A percentile compares a stretch with the other conserved stretches of the same genome.
Conservation (phyloP, 352 stramenopile species). For the Globisporangium perplexum region DNA sequence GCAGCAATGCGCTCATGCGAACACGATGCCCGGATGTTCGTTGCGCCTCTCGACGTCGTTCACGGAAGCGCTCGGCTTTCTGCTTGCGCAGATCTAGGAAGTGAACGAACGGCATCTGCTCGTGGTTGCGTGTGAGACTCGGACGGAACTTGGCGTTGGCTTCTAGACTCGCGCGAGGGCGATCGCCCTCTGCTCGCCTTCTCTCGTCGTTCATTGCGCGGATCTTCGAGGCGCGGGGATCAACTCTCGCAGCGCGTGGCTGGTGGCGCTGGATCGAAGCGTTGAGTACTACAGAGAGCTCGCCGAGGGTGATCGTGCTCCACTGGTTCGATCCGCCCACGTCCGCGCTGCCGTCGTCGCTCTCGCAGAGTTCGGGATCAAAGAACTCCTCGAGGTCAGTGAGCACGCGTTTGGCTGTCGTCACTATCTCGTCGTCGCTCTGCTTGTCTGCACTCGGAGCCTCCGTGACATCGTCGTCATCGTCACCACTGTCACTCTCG, state of each 20-base stretch:
- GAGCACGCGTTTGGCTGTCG: conserved; percentile 34
- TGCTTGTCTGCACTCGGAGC: not conserved
- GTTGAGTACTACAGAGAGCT: conserved; percentile 48
- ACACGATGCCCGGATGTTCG: not conserved
- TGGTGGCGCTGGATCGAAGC: conserved; percentile 48
- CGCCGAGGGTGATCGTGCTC: conserved; percentile 31
- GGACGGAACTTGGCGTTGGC: too few species aligned
- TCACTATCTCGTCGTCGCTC: conserved; percentile 6
- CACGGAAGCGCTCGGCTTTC: conserved; percentile 8
- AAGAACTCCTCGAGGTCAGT: conserved; percentile 46
- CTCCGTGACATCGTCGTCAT: too few species aligned
- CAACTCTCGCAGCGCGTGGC: not conserved
- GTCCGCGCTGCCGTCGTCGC: conserved; percentile 1
- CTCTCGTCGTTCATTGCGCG: not conserved
- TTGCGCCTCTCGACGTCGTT: not conserved
- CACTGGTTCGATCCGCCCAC: conserved; percentile 5
- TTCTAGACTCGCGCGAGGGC: not conserved
- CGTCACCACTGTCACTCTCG: not conserved
- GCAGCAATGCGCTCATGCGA: not conserved
- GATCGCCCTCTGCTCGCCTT: not conserved
- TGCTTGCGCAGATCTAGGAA: conserved; percentile 13
- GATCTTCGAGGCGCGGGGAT: not conserved
- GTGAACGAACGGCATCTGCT: conserved; percentile 6
- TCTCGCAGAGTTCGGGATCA: conserved; percentile 10
- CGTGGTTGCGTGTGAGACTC: not conserved